phyloP scores from a whole-genome alignment of 371 early-diverging fungal genomes.

The Rhizopus stolonifer region DNA sequence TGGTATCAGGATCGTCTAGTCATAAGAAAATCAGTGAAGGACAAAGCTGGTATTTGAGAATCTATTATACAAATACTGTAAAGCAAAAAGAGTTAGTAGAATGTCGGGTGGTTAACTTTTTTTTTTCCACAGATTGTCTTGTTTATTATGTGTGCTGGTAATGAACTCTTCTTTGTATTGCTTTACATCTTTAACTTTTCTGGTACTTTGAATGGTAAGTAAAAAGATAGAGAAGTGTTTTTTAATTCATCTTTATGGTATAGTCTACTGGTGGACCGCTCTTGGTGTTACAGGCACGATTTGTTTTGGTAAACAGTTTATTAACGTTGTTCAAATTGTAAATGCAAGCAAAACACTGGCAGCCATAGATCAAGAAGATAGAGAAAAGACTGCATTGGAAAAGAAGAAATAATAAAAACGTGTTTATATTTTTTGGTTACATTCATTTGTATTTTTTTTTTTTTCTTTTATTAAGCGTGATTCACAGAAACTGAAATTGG shows the following conservation, averaged over 20 bases:
- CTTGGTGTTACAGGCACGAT: slow-evolving; percentile 72
- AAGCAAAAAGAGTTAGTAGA: not conserved
- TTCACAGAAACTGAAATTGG: too few species aligned
- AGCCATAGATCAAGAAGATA: slow-evolving; percentile 64
- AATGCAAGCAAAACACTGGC: slow-evolving; percentile 84
- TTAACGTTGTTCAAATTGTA: slow-evolving; percentile 90
- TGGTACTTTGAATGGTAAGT: slow-evolving; percentile 34
- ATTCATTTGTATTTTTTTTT: too few species aligned
- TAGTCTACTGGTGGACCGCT: slow-evolving; percentile 30
- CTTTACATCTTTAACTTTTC: slow-evolving; percentile 69
- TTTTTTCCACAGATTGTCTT: slow-evolving; percentile 62
- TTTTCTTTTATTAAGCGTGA: too few species aligned
- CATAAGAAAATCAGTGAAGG: slow-evolving; percentile 83
- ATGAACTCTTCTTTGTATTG: slow-evolving; percentile 86
- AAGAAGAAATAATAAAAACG: slow-evolving; percentile 12
- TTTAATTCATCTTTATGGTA: not conserved
- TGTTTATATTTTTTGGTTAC: too few species aligned
- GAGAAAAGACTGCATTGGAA: slow-evolving; percentile 24
- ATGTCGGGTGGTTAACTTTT: slow-evolving; percentile 5
- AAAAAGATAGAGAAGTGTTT: not conserved
- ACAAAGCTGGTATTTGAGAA: slow-evolving; percentile 72
- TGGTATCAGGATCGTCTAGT: slow-evolving; percentile 82
- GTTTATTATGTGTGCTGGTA: slow-evolving; percentile 88
- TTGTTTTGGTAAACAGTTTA: slow-evolving; percentile 82
- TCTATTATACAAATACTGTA: slow-evolving; percentile 90